Evolutionary conservation across 192 early-diverging fungal species (phyloP), one percentile per base, ranked within the genome.

Genomic region (Gonapodya sp.): DNA sequence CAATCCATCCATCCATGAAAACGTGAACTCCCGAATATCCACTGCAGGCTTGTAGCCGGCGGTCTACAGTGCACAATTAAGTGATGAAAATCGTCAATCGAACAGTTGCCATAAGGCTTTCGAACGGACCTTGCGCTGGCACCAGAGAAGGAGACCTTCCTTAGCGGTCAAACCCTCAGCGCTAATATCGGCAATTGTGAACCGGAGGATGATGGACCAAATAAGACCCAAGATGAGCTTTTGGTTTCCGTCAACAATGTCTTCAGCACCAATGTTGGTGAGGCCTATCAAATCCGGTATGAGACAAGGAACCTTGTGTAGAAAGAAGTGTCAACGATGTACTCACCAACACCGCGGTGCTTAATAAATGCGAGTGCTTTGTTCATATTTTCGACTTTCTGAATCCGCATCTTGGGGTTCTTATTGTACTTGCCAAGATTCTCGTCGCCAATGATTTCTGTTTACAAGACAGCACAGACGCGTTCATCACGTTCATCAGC

Each of bases 181-280:
- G 85, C 93, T 94, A 82, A 97, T 97, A 80, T 95, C 95, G 36
- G 94, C 93, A 84, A 98, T 98, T 32, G 95, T 94, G 84, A 98
- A 98, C 82, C 97, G 91, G 81, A 98, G 88, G 87, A 98, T 98
- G 82, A 98, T 93, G 1, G 92, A 95, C 97, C 97, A 98, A 80
- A 98, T 94, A 90, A 98, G 91, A 18, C 97, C 97, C 18, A 98
- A 87, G 80, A 96, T 93, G 82, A 98, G 90, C 88, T 98, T 98
- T 36, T 85, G 81, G 87, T 97, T 97, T 1, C 88, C 85, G 84
- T 97, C 95, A 31, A 97, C 96, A 84, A 98, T 98, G 89, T 98
- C 97, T 84, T 98, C 97, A 79, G 95, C 93, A 35, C 97, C 97
- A 33, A 77, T 34, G 18, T 18, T 34, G 75, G 75, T 34, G 75